Evolutionary conservation across 306 rosid species (phyloP).

Genomic region (Arachis hypogaea): DNA sequence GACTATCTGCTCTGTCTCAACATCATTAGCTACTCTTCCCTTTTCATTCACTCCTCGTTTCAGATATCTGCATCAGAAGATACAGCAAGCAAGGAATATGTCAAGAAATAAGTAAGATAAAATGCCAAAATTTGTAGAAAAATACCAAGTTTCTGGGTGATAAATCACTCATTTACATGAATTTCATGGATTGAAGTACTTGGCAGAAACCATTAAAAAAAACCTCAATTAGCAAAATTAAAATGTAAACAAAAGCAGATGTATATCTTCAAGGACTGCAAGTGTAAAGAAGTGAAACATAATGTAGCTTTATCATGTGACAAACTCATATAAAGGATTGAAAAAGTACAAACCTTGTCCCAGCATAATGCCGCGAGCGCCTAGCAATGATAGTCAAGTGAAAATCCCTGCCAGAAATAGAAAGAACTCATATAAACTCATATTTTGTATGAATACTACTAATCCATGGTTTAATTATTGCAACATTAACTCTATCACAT

Average conservation of each 20-base stretch:
- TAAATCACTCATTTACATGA: slow-evolving; percentile 6
- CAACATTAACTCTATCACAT: slow-evolving; percentile 27
- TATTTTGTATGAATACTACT: slow-evolving; percentile 22
- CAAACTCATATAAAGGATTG: slow-evolving; percentile 27
- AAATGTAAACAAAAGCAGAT: slow-evolving; percentile 23
- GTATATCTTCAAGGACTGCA: neutral
- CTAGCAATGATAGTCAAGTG: slow-evolving; percentile 82
- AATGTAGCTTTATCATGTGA: slow-evolving; percentile 29
- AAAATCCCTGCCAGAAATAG: slow-evolving; percentile 64
- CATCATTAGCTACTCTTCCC: slow-evolving; percentile 98
- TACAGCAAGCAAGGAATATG: slow-evolving; percentile 31
- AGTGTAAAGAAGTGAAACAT: slow-evolving; percentile 23
- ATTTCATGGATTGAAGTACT: slow-evolving; percentile 17
- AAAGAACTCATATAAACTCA: slow-evolving; percentile 41
- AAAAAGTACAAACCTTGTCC: slow-evolving; percentile 76
- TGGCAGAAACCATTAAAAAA: slow-evolving; percentile 3
- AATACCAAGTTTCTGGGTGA: neutral
- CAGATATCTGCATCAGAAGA: slow-evolving; percentile 67
- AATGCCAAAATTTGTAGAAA: neutral
- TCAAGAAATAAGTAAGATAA: slow-evolving; percentile 25
- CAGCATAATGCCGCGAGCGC: slow-evolving; percentile 97
- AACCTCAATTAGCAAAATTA: slow-evolving; percentile 26
- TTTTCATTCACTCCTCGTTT: slow-evolving; percentile 94
- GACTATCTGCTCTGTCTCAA: slow-evolving; percentile 93
- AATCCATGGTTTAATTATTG: slow-evolving; percentile 20